phyloP scores from a whole-genome alignment of 176 grass and related monocot genomes.

The Musa acuminata region DNA sequence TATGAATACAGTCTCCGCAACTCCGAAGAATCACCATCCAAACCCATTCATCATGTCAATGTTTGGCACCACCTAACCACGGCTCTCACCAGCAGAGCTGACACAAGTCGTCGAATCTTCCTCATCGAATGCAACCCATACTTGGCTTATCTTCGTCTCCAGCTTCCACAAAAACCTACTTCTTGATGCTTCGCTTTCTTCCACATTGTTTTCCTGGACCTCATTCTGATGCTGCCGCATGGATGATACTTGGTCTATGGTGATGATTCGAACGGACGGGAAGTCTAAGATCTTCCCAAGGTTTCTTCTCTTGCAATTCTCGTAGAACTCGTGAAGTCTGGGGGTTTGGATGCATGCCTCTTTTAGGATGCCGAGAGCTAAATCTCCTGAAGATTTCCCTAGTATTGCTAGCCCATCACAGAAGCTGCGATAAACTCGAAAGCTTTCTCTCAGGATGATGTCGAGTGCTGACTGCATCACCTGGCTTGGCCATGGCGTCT shows the following conservation, averaged over 20 bases:
- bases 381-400: conserved; percentile 20
- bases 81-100: neutral
- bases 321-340: conserved; percentile 67
- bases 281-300: conserved; percentile 48
- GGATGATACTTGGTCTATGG: conserved; percentile 14
- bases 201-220: neutral
- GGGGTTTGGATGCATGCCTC: conserved; percentile 60
- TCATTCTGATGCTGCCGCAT: conserved; percentile 1
- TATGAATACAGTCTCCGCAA: neutral
- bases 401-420: conserved; percentile 35
- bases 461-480: conserved; percentile 41
- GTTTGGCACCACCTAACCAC: neutral
- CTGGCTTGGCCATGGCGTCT: conserved; percentile 22
- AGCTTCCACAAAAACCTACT: conserved; percentile 22
- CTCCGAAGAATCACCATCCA: neutral
- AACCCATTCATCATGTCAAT: neutral
- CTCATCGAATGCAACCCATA: conserved; percentile 75
- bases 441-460: conserved; percentile 79
- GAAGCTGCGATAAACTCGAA: conserved; percentile 65
- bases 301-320: conserved; percentile 57
- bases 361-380: conserved; percentile 40
- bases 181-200: conserved; percentile 1
- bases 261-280: conserved; percentile 55
- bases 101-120: conserved; percentile 3
- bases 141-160: conserved; percentile 68